phyloP scores from a whole-genome alignment of 441 rosid species.

The Corymbia calophylla region DNA sequence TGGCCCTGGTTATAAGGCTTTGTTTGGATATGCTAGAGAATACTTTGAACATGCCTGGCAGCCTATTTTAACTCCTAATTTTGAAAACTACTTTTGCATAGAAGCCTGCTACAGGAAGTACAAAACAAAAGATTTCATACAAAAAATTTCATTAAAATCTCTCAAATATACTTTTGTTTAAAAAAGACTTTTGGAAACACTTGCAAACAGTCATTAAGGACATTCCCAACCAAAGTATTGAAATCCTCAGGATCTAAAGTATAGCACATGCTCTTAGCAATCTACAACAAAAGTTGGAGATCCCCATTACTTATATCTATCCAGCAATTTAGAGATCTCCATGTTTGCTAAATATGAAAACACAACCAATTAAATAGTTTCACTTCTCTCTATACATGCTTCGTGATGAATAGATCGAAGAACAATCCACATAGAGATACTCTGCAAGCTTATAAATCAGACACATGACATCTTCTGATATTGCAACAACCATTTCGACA shows the following conservation, averaged over 20 bases:
- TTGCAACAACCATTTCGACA: neutral
- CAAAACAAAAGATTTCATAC: neutral
- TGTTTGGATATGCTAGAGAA: neutral
- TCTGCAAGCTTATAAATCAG: neutral
- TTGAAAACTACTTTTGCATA: neutral
- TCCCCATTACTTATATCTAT: neutral
- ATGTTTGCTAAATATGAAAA: neutral
- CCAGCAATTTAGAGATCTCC: neutral
- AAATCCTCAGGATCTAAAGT: neutral
- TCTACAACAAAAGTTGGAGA: neutral
- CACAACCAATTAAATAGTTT: neutral
- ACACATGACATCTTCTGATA: neutral
- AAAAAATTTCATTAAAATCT: neutral
- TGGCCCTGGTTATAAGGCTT: neutral
- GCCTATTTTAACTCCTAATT: neutral
- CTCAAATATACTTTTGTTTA: neutral
- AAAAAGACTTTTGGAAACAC: neutral
- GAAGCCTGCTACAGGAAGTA: neutral
- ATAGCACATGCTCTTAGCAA: neutral
- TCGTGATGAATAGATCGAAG: neutral
- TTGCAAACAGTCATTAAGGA: neutral
- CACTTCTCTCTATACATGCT: neutral
- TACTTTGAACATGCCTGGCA: neutral
- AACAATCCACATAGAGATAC: neutral
- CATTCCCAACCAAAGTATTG: neutral